These are phyloP conservation scores for Xylariales sp. DNA, from an alignment of 2,329 filamentous ascomycete genomes.

Conservation along the genomic window DNA sequence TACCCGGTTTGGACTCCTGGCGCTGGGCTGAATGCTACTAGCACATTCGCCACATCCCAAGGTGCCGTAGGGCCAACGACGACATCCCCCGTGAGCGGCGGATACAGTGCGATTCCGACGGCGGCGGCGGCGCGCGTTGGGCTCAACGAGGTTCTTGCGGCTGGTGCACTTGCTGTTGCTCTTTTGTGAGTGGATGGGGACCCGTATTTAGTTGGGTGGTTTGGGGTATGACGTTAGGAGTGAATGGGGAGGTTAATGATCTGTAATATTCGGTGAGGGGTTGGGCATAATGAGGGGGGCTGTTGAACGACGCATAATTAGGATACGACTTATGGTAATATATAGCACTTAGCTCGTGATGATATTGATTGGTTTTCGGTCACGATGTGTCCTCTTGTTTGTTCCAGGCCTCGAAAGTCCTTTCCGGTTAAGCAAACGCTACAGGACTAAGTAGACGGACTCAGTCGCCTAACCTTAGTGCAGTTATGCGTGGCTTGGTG, in stretches of 20 bases:
- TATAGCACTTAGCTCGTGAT: background rate
- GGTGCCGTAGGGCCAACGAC: slow-evolving; percentile 18
- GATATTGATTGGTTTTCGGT: no score
- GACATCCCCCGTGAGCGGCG: background rate
- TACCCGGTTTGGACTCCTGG: slow-evolving; percentile 19
- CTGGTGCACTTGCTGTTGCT: slow-evolving; percentile 38
- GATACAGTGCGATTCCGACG: slow-evolving; percentile 32
- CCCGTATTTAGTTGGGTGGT: background rate
- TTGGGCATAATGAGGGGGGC: background rate
- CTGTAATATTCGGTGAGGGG: slow-evolving; percentile 11
- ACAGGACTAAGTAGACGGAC: no score
- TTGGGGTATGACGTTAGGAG: background rate
- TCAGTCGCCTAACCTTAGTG: no score
- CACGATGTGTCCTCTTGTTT: background rate
- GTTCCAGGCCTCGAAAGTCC: background rate
- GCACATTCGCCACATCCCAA: slow-evolving; percentile 26
- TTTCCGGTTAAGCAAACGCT: background rate
- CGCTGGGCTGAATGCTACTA: slow-evolving; percentile 15
- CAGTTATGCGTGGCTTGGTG: background rate
- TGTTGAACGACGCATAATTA: slow-evolving; percentile 5
- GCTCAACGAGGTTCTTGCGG: slow-evolving; percentile 35
- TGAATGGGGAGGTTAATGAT: slow-evolving; percentile 2
- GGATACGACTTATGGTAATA: slow-evolving; percentile 3
- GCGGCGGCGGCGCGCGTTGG: slow-evolving; percentile 41
- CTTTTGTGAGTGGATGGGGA: slow-evolving; percentile 35